Conservation (phyloP, 192 early-diverging fungal genomes). For the Mortierella antarctica region DNA sequence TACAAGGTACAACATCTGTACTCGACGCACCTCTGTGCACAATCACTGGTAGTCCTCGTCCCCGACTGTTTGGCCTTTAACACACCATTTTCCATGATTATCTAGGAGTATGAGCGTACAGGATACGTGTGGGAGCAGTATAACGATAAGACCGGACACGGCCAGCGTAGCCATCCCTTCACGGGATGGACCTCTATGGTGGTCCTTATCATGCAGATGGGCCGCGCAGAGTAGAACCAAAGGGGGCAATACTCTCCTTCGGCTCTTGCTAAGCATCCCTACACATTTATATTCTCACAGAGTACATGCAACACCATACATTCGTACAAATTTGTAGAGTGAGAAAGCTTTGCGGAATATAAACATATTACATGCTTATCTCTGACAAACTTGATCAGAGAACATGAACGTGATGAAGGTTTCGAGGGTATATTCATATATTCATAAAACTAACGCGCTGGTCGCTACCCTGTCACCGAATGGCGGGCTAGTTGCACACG, state of each 20-base stretch:
- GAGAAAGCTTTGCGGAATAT: too few relatives aligned
- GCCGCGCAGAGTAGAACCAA: slow-evolving; percentile 11
- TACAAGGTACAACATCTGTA: slow-evolving; percentile 61
- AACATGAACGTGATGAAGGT: neutral
- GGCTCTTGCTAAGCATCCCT: too few relatives aligned
- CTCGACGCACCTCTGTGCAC: neutral
- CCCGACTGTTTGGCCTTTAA: neutral
- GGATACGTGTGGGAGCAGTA: slow-evolving; percentile 97
- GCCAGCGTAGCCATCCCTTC: slow-evolving; percentile 90
- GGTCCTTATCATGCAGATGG: slow-evolving; percentile 78
- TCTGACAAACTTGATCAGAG: too few relatives aligned
- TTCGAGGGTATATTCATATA: neutral
- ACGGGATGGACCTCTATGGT: slow-evolving; percentile 94
- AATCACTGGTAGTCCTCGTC: neutral
- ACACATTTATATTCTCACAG: too few relatives aligned
- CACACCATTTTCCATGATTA: neutral
- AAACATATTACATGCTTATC: too few relatives aligned
- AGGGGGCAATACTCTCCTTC: neutral
- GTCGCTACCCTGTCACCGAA: too few relatives aligned
- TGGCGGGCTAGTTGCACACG: slow-evolving; percentile 13
- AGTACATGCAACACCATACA: too few relatives aligned
- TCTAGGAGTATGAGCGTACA: slow-evolving; percentile 75
- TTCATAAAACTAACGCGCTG: neutral
- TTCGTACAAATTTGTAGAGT: too few relatives aligned
- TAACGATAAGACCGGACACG: slow-evolving; percentile 75